Conservation (phyloP, 352 stramenopile species). For the Stramenopiles sp. region DNA sequence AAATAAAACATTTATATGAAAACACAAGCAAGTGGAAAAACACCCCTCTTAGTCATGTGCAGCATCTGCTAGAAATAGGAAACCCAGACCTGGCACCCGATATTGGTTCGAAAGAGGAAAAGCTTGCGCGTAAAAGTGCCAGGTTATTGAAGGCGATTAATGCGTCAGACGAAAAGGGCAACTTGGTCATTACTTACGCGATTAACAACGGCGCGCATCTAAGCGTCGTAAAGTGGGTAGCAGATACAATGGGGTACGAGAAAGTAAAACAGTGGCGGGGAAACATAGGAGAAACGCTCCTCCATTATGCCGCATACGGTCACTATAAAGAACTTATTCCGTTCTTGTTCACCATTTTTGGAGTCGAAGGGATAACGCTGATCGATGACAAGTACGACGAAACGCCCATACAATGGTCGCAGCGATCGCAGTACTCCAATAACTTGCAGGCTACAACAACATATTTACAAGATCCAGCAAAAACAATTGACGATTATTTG, state of each 20-base stretch:
- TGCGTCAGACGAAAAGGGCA: neutral
- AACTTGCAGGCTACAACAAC: neutral
- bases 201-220: constrained; percentile 1
- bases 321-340: neutral
- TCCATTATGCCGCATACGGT: neutral
- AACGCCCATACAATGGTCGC: neutral
- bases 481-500: constrained; percentile 10
- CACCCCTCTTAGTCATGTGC: neutral
- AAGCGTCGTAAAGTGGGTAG: neutral
- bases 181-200: neutral
- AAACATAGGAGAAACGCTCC: neutral
- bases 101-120: neutral
- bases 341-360: neutral
- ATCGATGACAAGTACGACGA: neutral
- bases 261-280: neutral
- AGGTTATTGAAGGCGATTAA: neutral
- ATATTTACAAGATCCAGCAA: neutral
- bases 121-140: neutral
- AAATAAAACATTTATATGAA: neutral
- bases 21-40: neutral
- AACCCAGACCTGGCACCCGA: neutral
- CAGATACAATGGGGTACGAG: neutral
- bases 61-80: neutral
- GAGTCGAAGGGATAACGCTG: neutral
- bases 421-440: neutral